Conservation (phyloP, 495 filamentous ascomycete genomes). For the Xylaria curta region DNA sequence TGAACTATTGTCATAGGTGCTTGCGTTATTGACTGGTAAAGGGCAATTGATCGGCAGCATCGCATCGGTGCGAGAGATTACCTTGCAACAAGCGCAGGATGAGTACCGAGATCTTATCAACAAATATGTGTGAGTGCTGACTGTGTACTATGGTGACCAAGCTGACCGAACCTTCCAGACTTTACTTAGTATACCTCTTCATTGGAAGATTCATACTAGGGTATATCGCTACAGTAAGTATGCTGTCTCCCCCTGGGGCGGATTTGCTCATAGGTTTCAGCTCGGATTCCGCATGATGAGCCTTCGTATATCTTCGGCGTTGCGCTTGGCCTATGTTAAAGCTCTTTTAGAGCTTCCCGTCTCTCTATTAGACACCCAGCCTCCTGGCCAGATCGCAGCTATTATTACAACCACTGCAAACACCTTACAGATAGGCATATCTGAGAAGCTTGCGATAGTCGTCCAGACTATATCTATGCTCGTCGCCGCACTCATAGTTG, state of each 20-base stretch:
- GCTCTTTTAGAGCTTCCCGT: constrained; percentile 60
- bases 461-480: constrained; percentile 61
- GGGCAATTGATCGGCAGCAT: constrained; percentile 50
- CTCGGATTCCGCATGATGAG: constrained; percentile 61
- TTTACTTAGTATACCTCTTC: constrained; percentile 69
- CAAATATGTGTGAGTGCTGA: constrained; percentile 37
- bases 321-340: constrained; percentile 59
- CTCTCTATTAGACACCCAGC: constrained; percentile 60
- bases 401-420: constrained; percentile 70
- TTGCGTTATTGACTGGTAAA: constrained; percentile 25
- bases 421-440: constrained; percentile 69
- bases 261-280: constrained; percentile 38
- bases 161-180: constrained; percentile 33
- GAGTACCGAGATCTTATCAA: constrained; percentile 33
- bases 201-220: constrained; percentile 63
- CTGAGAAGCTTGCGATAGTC: constrained; percentile 62
- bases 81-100: constrained; percentile 25
- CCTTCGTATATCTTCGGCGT: constrained; percentile 59
- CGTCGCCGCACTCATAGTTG: constrained; percentile 58
- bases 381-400: constrained; percentile 59
- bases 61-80: constrained; percentile 31
- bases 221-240: constrained; percentile 62
- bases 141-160: constrained; percentile 3
- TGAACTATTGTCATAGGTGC: constrained; percentile 21
- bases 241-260: background rate